phyloP scores from a whole-genome alignment of 441 rosid species.

The Biscutella laevigata region DNA sequence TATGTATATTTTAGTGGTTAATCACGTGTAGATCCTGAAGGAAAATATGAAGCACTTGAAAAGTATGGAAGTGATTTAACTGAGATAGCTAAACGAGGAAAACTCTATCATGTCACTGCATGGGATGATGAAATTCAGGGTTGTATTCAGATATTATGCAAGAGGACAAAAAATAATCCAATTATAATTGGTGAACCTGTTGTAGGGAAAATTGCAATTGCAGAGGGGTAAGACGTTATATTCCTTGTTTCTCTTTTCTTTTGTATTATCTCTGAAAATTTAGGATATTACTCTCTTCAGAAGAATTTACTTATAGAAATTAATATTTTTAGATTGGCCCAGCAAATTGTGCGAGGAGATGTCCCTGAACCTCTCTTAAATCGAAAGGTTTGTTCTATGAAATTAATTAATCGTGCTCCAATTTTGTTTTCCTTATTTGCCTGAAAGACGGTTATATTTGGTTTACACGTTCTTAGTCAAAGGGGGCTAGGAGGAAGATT shows the following conservation, averaged over 20 bases:
- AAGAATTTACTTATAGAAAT: background rate
- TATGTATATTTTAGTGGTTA: background rate
- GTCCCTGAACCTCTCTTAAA: conserved; percentile 77
- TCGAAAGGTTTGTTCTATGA: conserved; percentile 45
- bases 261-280: background rate
- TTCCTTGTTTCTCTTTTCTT: background rate
- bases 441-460: background rate
- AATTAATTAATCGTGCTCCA: background rate
- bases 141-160: conserved; percentile 62
- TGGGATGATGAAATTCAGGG: conserved; percentile 78
- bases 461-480: background rate
- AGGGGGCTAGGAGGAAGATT: background rate
- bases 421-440: background rate
- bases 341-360: conserved; percentile 74
- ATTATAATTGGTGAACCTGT: conserved; percentile 92
- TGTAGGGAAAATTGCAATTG: conserved; percentile 93
- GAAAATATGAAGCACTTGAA: conserved; percentile 64
- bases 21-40: conserved; percentile 55
- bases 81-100: conserved; percentile 80
- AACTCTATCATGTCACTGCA: conserved; percentile 85
- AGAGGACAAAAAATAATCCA: conserved; percentile 83
- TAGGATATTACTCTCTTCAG: background rate
- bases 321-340: conserved; percentile 56
- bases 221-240: conserved; percentile 43
- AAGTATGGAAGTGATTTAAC: conserved; percentile 80